Percentiles rank a stretch among this genome's conserved stretches.
Evolutionary conservation across 148 eudicot species (phyloP).

Genomic region (Tetragonia tetragonoides): DNA sequence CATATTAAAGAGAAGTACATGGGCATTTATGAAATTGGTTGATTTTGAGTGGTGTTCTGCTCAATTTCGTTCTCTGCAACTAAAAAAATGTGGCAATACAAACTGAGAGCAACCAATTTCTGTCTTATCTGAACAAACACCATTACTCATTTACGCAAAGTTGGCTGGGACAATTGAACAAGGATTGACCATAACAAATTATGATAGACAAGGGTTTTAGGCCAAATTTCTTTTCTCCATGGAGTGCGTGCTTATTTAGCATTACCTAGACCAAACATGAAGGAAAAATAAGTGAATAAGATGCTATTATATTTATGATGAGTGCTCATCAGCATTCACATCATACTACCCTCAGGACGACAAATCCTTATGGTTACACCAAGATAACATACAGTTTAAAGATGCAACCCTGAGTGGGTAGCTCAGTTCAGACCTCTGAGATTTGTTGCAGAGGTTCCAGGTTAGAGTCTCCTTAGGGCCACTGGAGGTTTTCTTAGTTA

Average conservation of each 20-base stretch:
- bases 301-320: not conserved
- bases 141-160: not conserved
- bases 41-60: not conserved
- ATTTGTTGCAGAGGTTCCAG: too few species aligned
- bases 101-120: not conserved
- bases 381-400: not conserved
- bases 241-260: not conserved
- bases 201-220: not conserved
- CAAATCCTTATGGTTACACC: not conserved
- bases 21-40: not conserved
- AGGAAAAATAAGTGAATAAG: not conserved
- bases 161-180: not conserved
- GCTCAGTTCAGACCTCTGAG: too few species aligned
- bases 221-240: not conserved
- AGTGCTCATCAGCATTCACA: not conserved
- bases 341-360: not conserved
- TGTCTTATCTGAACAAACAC: not conserved
- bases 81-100: not conserved
- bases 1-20: not conserved
- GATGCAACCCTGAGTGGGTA: not conserved
- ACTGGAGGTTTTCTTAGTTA: too few species aligned
- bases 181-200: not conserved
- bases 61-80: not conserved
- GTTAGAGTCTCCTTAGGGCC: too few species aligned
- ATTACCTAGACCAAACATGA: not conserved